These are phyloP conservation scores for Hordeum vulgare DNA, from an alignment of 176 grass and related monocot species.

Conservation along the genomic window DNA sequence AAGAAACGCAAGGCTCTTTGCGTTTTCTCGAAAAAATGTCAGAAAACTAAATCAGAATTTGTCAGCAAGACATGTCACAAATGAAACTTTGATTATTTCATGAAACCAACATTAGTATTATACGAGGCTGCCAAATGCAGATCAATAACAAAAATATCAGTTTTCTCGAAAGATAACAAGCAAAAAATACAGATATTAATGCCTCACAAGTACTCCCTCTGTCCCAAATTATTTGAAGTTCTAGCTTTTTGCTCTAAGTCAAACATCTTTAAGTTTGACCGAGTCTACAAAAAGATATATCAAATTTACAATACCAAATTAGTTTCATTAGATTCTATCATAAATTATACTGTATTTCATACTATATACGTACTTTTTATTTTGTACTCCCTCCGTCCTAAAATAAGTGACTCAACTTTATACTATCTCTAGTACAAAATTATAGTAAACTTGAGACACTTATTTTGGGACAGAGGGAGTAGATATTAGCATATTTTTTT, in stretches of 20 bases:
- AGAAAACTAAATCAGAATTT: neutral
- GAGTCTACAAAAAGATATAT: neutral
- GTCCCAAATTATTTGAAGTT: neutral
- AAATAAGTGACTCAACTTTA: too few species aligned
- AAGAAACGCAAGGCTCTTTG: too few species aligned
- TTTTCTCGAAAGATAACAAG: neutral
- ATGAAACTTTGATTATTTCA: neutral
- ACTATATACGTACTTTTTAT: neutral
- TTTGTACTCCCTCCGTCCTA: too few species aligned
- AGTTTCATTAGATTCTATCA: neutral
- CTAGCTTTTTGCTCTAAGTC: neutral
- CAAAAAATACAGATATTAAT: neutral
- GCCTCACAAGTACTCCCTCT: neutral
- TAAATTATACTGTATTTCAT: neutral
- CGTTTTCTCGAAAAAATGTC: too few species aligned
- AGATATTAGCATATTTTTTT: neutral
- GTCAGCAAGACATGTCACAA: neutral
- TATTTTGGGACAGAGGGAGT: too few species aligned
- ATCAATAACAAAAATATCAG: neutral
- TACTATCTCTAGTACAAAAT: too few species aligned
- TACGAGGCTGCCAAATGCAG: neutral
- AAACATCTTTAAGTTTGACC: neutral
- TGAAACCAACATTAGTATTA: neutral
- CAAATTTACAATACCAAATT: neutral
- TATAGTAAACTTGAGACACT: too few species aligned